These are phyloP conservation scores for Dicorynia guianensis DNA, from an alignment of 306 rosid species.

Conservation along the genomic window DNA sequence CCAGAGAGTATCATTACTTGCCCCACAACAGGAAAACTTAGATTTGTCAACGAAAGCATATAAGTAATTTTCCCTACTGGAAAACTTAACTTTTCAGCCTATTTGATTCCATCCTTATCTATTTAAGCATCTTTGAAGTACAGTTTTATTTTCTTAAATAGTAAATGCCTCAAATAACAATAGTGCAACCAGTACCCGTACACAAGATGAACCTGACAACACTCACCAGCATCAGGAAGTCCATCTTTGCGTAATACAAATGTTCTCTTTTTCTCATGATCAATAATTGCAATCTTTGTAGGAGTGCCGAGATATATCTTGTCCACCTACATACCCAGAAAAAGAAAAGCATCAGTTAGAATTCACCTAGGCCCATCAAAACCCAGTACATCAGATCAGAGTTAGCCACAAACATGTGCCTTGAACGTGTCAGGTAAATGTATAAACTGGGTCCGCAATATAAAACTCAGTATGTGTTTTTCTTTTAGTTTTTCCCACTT, in stretches of 20 bases:
- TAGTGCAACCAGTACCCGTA: conserved; percentile 14
- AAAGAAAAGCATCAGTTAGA: conserved; percentile 32
- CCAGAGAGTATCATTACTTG: background rate
- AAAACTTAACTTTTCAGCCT: conserved; percentile 1
- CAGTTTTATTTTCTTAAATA: background rate
- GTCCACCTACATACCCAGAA: conserved; percentile 71
- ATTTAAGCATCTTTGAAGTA: conserved; percentile 1
- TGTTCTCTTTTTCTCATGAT: conserved; percentile 95
- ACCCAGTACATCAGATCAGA: conserved; percentile 27
- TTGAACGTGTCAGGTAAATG: conserved; percentile 3
- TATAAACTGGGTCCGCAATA: background rate
- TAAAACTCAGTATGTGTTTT: background rate
- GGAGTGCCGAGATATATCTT: conserved; percentile 96
- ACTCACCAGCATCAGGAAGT: conserved; percentile 98
- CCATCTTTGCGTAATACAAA: conserved; percentile 96
- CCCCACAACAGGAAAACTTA: conserved; percentile 17
- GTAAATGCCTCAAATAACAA: background rate
- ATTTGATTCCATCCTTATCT: background rate
- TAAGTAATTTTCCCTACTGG: background rate
- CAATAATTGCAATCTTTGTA: conserved; percentile 92
- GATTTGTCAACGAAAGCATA: conserved; percentile 12
- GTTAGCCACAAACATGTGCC: conserved; percentile 24
- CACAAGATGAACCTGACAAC: conserved; percentile 34
- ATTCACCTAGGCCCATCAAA: conserved; percentile 27
- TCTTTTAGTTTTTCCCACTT: background rate